Percentiles rank a stretch among this genome's conserved stretches.
Conservation (phyloP, 2,329 filamentous ascomycete genomes). For the Cladophialophora yegresii region DNA sequence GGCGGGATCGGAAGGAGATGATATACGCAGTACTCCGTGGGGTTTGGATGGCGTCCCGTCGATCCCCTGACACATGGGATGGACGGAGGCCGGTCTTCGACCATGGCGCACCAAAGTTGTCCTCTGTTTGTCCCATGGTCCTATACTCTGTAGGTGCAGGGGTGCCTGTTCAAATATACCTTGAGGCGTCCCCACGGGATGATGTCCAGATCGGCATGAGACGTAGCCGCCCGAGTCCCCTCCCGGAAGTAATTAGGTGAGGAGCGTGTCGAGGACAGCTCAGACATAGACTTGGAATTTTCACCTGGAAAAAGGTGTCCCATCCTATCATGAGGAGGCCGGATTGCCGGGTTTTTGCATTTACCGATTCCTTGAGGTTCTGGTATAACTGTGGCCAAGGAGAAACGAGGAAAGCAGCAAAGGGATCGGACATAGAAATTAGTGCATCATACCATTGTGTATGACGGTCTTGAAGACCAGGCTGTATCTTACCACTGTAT, state of each 20-base stretch:
- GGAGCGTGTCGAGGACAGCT: too few relatives aligned
- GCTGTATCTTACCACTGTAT: too few relatives aligned
- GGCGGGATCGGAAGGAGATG: not conserved
- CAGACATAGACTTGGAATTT: not conserved
- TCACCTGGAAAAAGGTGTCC: not conserved
- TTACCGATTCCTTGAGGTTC: not conserved
- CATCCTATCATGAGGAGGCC: not conserved
- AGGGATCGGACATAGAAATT: too few relatives aligned
- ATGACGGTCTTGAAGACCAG: too few relatives aligned
- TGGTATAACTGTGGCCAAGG: too few relatives aligned
- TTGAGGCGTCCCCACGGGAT: not conserved
- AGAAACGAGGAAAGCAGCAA: too few relatives aligned
- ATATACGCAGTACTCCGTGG: not conserved
- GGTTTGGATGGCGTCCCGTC: not conserved
- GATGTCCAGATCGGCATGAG: not conserved
- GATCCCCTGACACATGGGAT: not conserved
- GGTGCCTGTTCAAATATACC: not conserved
- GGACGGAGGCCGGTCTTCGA: not conserved
- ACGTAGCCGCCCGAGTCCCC: not conserved
- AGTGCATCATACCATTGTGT: too few relatives aligned
- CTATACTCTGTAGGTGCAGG: not conserved
- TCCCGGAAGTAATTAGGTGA: too few relatives aligned
- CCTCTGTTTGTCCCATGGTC: not conserved
- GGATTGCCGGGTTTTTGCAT: not conserved
- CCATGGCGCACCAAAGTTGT: not conserved